phyloP scores from a whole-genome alignment of 179 eudicot species.

The Silene coronaria region DNA sequence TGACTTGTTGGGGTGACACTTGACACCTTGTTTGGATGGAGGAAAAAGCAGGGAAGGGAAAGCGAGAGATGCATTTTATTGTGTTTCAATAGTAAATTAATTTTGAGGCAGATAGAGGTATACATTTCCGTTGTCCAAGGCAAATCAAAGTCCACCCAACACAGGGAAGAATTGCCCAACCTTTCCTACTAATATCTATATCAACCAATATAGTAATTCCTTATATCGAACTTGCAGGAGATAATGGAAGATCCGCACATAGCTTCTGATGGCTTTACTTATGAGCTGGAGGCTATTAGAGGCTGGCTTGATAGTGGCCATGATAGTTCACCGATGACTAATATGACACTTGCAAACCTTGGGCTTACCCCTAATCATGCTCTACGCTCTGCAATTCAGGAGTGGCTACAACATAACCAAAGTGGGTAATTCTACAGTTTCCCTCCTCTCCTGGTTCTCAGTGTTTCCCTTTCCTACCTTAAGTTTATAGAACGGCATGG shows the following conservation, averaged over 20 bases:
- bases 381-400: constrained; percentile 33
- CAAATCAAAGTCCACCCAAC: neutral
- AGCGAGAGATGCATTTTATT: neutral
- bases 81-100: neutral
- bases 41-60: neutral
- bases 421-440: neutral
- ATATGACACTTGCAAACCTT: neutral
- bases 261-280: constrained; percentile 37
- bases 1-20: too few relatives aligned
- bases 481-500: neutral
- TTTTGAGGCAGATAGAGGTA: neutral
- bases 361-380: neutral
- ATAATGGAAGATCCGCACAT: constrained; percentile 36
- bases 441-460: neutral
- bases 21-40: neutral
- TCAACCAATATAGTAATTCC: neutral
- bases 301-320: neutral
- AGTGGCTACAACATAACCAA: constrained; percentile 25
- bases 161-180: neutral
- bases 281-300: constrained; percentile 31
- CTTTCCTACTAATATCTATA: too few relatives aligned
- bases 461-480: neutral
- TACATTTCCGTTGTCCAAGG: neutral
- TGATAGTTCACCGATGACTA: neutral
- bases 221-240: constrained; percentile 32